phyloP scores from a whole-genome alignment of 805 yeast genomes.

The Jamesozyma piceae region DNA sequence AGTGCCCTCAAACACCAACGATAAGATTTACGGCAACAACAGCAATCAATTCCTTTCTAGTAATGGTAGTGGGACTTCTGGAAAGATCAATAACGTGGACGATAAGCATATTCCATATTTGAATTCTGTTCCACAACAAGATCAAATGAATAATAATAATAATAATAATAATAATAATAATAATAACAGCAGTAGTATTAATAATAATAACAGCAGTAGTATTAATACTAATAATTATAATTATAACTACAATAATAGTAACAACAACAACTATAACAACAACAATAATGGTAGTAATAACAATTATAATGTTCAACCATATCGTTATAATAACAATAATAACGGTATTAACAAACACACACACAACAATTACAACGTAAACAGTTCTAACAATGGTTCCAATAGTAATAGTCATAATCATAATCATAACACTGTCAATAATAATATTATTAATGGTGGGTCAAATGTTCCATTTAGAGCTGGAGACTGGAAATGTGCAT shows the following conservation, averaged over 20 bases:
- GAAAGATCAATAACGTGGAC: constrained; percentile 4
- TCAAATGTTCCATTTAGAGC: constrained; percentile 84
- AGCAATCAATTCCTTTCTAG: constrained; percentile 1
- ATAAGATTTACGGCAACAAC: neutral
- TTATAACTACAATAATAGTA: constrained; percentile 10
- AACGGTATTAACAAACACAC: constrained; percentile 4
- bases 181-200: constrained; percentile 7
- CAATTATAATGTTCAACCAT: constrained; percentile 1
- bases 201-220: constrained; percentile 6
- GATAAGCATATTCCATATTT: neutral
- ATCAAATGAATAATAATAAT: neutral
- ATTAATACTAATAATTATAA: constrained; percentile 16
- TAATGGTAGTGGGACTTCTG: constrained; percentile 5
- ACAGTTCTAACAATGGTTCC: constrained; percentile 3
- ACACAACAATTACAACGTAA: no score
- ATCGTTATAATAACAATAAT: no score
- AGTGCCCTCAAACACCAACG: constrained; percentile 39
- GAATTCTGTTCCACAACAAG: neutral
- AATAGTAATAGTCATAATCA: constrained; percentile 5
- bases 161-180: constrained; percentile 9
- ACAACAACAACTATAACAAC: constrained; percentile 7
- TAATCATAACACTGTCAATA: constrained; percentile 7
- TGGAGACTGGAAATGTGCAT: constrained; percentile 89
- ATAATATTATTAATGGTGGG: constrained; percentile 24
- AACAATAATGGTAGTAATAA: constrained; percentile 14